Evolutionary conservation across 2,329 filamentous ascomycete genomes (phyloP).

Genomic region (Beauveria asiatica): DNA sequence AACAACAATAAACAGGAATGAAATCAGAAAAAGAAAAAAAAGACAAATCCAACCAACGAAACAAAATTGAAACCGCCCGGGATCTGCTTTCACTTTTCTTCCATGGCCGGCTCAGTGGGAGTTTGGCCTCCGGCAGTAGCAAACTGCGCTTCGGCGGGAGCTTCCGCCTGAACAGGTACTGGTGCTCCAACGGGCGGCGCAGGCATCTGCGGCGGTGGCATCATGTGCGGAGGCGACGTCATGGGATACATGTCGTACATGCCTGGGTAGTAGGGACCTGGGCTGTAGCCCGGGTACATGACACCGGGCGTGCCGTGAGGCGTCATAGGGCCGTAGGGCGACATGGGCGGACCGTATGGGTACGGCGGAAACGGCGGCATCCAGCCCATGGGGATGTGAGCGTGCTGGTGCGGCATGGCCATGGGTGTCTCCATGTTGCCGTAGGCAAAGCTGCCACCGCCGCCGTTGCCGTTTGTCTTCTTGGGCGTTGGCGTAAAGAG

Average conservation of each 20-base stretch:
- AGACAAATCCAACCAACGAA: neutral
- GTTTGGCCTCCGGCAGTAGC: neutral
- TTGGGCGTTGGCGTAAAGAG: slow-evolving; percentile 6
- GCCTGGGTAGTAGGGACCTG: slow-evolving; percentile 14
- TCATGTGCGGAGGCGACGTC: slow-evolving; percentile 16
- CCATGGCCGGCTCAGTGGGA: slow-evolving; percentile 44
- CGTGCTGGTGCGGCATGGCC: neutral
- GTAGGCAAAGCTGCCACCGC: neutral
- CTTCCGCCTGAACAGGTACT: neutral
- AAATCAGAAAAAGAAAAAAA: neutral
- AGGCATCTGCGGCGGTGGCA: slow-evolving; percentile 11
- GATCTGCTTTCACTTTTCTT: slow-evolving; percentile 66
- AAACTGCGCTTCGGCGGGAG: neutral
- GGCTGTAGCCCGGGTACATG: slow-evolving; percentile 18
- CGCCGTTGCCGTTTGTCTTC: neutral
- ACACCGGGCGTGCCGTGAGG: slow-evolving; percentile 15
- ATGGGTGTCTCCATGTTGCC: slow-evolving; percentile 9
- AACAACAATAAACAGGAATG: neutral
- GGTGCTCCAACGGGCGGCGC: neutral
- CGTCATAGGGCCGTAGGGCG: slow-evolving; percentile 15
- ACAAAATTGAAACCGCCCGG: slow-evolving; percentile 66
- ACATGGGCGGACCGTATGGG: slow-evolving; percentile 9
- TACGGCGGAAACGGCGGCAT: slow-evolving; percentile 13
- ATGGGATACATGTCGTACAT: slow-evolving; percentile 15
- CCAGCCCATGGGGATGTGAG: slow-evolving; percentile 14